Conservation (phyloP, 768 basidiomycete species). For the Lactifluus pinguis region DNA sequence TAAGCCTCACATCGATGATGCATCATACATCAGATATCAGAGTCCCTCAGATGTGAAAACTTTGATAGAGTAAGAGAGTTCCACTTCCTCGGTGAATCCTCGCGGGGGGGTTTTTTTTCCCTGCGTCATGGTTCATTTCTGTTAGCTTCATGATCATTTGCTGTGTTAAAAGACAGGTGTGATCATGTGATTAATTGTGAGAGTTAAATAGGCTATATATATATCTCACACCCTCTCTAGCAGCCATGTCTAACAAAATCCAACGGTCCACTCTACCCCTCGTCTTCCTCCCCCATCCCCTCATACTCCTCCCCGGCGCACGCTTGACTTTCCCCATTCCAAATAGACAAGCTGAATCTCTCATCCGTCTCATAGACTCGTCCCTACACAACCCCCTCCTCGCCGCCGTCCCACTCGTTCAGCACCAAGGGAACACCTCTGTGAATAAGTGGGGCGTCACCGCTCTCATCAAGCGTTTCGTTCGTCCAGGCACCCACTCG, state of each 20-base stretch:
- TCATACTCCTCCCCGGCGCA: slow-evolving; percentile 67
- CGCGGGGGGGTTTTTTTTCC: no score
- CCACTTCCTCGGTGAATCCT: no score
- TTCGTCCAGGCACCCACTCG: slow-evolving; percentile 48
- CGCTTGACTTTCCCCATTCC: slow-evolving; percentile 60
- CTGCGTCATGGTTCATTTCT: no score
- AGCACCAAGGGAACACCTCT: slow-evolving; percentile 18
- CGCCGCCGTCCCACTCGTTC: slow-evolving; percentile 52
- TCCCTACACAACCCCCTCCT: slow-evolving; percentile 62
- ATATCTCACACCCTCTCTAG: no score
- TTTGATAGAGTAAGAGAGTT: no score
- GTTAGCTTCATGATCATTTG: no score
- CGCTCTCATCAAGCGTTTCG: slow-evolving; percentile 62
- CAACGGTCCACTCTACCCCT: slow-evolving; percentile 41
- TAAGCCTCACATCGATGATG: no score
- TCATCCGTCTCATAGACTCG: slow-evolving; percentile 60
- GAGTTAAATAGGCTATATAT: no score
- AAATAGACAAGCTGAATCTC: slow-evolving; percentile 48
- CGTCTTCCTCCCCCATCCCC: slow-evolving; percentile 60
- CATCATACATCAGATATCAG: no score
- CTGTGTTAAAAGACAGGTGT: no score
- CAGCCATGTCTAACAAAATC: neutral
- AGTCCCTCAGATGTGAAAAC: no score
- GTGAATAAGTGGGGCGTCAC: slow-evolving; percentile 56
- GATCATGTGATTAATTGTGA: neutral